Evolutionary conservation across 352 stramenopile genomes (phyloP).

Genomic region (Thraustochytrium sp.): DNA sequence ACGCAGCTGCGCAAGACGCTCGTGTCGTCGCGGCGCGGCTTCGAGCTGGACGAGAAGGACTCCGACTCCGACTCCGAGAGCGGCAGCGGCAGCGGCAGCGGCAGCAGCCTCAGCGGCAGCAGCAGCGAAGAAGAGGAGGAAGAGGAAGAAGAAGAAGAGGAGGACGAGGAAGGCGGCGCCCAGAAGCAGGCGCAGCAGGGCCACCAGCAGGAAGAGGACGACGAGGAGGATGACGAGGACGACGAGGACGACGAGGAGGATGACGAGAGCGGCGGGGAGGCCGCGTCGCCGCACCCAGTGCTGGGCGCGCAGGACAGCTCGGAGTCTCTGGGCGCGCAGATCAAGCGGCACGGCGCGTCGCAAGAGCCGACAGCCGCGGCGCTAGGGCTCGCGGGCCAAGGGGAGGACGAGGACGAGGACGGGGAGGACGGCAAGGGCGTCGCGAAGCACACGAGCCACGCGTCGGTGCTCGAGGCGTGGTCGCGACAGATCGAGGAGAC

Average conservation of each 20-base stretch:
- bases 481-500: slow-evolving; percentile 33
- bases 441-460: not conserved
- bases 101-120: not conserved
- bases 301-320: not conserved
- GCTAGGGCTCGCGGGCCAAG: not conserved
- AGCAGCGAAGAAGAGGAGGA: not conserved
- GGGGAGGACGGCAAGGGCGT: not conserved
- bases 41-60: not conserved
- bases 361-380: not conserved
- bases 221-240: not conserved
- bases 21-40: not conserved
- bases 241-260: not conserved
- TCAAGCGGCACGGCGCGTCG: not conserved
- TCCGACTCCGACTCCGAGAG: not conserved
- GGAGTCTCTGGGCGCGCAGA: not conserved
- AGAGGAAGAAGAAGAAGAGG: not conserved
- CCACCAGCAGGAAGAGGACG: not conserved
- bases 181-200: not conserved
- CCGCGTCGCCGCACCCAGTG: not conserved
- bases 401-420: slow-evolving; percentile 4
- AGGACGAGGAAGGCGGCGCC: not conserved
- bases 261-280: not conserved
- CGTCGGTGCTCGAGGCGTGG: slow-evolving; percentile 36
- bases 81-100: not conserved
- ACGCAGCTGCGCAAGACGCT: slow-evolving; percentile 43